Evolutionary conservation across 2,329 filamentous ascomycete genomes (phyloP), one percentile per base, ranked within the genome.

Genomic region (Teratosphaeria zuluensis): DNA sequence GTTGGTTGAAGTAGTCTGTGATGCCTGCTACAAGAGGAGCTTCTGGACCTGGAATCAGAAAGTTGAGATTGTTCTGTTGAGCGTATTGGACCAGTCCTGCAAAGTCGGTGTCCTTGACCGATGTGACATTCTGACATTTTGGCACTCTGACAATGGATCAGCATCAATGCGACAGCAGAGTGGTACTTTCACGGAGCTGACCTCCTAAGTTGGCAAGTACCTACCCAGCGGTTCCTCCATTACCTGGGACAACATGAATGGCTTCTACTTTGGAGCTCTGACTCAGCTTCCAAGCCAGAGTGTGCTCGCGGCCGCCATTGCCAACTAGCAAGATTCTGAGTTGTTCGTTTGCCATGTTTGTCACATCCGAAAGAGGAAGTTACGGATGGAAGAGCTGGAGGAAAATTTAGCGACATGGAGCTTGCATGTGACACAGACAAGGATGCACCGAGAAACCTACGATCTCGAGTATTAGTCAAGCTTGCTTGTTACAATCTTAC

Each of bases 231-330:
- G 91, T 96, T 60, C 94, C 94, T 65, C 92, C 92, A 75, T 97
- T 97, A 62, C 92, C 92, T 60, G 82, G 82, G 58, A 81, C 81
- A 59, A 84, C 79, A 64, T 73, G 78, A 71, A 97, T 92, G 66
- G 85, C 81, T 68, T 90, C 84, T 61, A 96, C 89, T 53, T 81
- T 81, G 51, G 86, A 80, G 16, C 91, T 96, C 73, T 95, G 88
- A 70, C 86, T 84, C 62, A 97, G 80, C 77, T 95, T 96, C 92
- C 92, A 97, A 51, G 92, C 91, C 63, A 96, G 82, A 53, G 92
- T 90, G 76, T 97, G 91, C 77, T 99, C 94, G 68, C 94, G 86
- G 67, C 92, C 94, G 65, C 94, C 94, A 72, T 92, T 95, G 69
- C 94, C 92, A 65, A 97, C 85, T 63, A 97, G 85, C 63, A 97